Conservation (phyloP, 305 asterid species). For the Caryopteris hybrid region DNA sequence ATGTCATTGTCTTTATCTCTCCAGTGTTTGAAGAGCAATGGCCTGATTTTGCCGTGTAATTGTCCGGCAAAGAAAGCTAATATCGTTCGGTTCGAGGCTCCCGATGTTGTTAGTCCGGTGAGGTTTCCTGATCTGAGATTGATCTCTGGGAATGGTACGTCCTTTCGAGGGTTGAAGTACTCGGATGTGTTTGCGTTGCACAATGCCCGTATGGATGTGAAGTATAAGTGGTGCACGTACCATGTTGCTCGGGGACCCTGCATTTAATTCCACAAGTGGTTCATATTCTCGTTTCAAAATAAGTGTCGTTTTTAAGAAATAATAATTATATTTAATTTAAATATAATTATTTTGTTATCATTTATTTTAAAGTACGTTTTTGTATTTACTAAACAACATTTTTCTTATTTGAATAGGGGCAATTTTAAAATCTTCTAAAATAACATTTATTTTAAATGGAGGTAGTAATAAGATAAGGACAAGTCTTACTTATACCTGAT, state of each 20-base stretch:
- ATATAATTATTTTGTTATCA: too few relatives aligned
- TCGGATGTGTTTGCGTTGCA: constrained; percentile 75
- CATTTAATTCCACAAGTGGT: neutral
- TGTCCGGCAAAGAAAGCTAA: constrained; percentile 60
- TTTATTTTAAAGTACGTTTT: too few relatives aligned
- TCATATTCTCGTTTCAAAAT: too few relatives aligned
- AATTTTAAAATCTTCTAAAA: too few relatives aligned
- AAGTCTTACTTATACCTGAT: neutral
- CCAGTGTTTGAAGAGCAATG: constrained; percentile 42
- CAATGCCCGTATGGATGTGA: constrained; percentile 56
- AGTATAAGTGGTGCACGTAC: constrained; percentile 53
- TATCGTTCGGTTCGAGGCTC: constrained; percentile 31
- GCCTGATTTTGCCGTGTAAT: constrained; percentile 49
- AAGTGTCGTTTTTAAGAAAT: too few relatives aligned
- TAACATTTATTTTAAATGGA: too few relatives aligned
- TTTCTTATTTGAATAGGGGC: too few relatives aligned
- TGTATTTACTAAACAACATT: too few relatives aligned
- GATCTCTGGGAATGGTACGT: constrained; percentile 56
- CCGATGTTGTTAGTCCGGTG: neutral
- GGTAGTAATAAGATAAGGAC: too few relatives aligned
- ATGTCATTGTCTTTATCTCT: constrained; percentile 40
- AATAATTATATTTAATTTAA: neutral
- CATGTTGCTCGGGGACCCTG: constrained; percentile 74
- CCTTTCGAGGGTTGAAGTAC: constrained; percentile 62
- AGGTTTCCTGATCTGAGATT: constrained; percentile 34